Base-by-base conservation (phyloP, 192 early-diverging fungal species). In the Rhizophlyctis rosea region DNA sequence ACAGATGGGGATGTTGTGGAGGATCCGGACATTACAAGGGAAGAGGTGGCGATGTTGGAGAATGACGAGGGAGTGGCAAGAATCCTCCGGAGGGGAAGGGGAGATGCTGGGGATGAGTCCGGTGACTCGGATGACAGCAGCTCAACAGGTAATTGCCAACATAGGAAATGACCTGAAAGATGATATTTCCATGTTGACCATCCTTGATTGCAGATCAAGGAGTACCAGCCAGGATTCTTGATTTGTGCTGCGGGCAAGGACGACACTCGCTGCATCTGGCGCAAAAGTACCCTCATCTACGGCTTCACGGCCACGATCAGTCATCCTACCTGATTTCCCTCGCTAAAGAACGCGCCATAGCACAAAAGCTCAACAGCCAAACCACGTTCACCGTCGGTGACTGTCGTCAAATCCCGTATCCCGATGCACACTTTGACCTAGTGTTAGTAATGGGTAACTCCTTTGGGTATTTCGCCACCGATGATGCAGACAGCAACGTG, bases 181-280 rank as follows among this genome's bases (percentile, higher is more conserved):
- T n/a, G n/a, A n/a, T n/a, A n/a, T n/a, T n/a, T n/a, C 39, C 39
- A 13, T 44, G 39, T 44, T 44, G 7, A 44, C 39, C 7, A 7
- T 44, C 39, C 39, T 44, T 44, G 9, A 7, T 44, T 18, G 18
- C 39, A 18, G 39, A 44, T 13, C 9, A 44, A 44, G 39, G 9
- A 44, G 51, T 14, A 34, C 55, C 58, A n/a, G 58, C 67, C 2
- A 36, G 56, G n/a, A 70, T 85, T 23, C 65, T 87, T 3, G 86
- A 87, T 59, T 68, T 87, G n/a, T 87, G 86, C 70, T 87, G 86
- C 62, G 86, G 86, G 27, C 86, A 87, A 68, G 86, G 86, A 13
- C 79, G 86, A 0, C 86, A 86, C 68, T 35, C 73, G 3, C 70
- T 87, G 21, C 65, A 78, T 18, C 58, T 87, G 11, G 71, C 80